Percentiles rank a stretch among this genome's conserved stretches.
Evolutionary conservation across 2,329 filamentous ascomycete genomes (phyloP).

Genomic region (Penicillium sp.): DNA sequence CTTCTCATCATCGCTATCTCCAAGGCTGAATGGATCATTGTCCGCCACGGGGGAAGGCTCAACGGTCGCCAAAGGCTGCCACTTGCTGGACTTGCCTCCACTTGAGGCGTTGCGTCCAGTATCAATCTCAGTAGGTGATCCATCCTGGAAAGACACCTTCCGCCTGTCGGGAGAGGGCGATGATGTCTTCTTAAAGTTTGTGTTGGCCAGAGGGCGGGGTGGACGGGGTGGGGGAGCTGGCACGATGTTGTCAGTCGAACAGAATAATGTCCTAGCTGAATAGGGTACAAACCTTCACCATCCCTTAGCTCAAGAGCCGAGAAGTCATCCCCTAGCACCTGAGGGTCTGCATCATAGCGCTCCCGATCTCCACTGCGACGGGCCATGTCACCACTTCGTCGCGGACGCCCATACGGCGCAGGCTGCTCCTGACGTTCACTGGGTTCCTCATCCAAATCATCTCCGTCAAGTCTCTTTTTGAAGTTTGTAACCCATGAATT

Average conservation of each 20-base stretch:
- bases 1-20: conserved; percentile 92
- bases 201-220: conserved; percentile 70
- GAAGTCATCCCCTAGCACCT: conserved; percentile 89
- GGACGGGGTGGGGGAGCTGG: conserved; percentile 56
- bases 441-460: conserved; percentile 57
- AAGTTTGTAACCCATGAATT: conserved; percentile 90
- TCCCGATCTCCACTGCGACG: conserved; percentile 83
- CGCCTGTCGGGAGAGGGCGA: conserved; percentile 55
- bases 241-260: conserved; percentile 1
- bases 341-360: conserved; percentile 91
- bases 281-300: conserved; percentile 51
- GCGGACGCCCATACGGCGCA: conserved; percentile 50
- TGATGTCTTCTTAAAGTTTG: conserved; percentile 75
- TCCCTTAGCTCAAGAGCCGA: conserved; percentile 64
- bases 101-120: conserved; percentile 61
- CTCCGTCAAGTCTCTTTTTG: conserved; percentile 91
- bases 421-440: conserved; percentile 33
- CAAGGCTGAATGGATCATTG: conserved; percentile 94
- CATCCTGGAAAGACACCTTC: conserved; percentile 61
- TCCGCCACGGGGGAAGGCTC: conserved; percentile 83
- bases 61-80: conserved; percentile 87
- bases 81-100: conserved; percentile 81
- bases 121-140: conserved; percentile 76
- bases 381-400: conserved; percentile 61
- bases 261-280: not conserved